Evolutionary conservation across 345 rosid genomes (phyloP).

Genomic region (Eucalyptus urophylla): DNA sequence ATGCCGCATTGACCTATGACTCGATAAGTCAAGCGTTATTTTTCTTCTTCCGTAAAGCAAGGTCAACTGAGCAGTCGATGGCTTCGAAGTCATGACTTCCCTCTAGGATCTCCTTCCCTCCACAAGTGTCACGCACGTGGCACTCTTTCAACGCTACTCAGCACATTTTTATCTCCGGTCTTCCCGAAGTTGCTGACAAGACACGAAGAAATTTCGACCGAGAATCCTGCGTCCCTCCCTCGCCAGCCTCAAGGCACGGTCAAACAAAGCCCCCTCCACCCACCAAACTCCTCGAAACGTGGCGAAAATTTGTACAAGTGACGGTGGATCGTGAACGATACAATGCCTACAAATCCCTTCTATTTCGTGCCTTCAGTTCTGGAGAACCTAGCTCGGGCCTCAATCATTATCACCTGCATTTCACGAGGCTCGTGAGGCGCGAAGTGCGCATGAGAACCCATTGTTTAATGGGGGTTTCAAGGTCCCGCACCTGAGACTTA

Average conservation of each 20-base stretch:
- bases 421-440: not conserved
- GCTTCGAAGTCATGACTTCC: not conserved
- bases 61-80: not conserved
- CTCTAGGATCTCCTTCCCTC: not conserved
- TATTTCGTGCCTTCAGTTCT: not conserved
- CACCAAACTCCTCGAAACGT: not conserved
- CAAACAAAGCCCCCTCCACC: not conserved
- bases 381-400: not conserved
- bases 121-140: not conserved
- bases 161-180: not conserved
- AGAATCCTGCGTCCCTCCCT: not conserved
- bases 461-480: not conserved
- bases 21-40: not conserved
- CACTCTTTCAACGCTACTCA: not conserved
- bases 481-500: too few relatives aligned
- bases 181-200: not conserved
- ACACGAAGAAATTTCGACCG: not conserved
- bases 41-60: not conserved
- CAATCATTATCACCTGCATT: not conserved
- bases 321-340: not conserved
- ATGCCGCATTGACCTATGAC: not conserved
- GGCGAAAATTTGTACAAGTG: not conserved
- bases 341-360: not conserved
- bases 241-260: not conserved
- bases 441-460: not conserved